These are phyloP conservation scores for Cytospora paraplurivora DNA, from an alignment of 2,329 filamentous ascomycete genomes.

Conservation along the genomic window DNA sequence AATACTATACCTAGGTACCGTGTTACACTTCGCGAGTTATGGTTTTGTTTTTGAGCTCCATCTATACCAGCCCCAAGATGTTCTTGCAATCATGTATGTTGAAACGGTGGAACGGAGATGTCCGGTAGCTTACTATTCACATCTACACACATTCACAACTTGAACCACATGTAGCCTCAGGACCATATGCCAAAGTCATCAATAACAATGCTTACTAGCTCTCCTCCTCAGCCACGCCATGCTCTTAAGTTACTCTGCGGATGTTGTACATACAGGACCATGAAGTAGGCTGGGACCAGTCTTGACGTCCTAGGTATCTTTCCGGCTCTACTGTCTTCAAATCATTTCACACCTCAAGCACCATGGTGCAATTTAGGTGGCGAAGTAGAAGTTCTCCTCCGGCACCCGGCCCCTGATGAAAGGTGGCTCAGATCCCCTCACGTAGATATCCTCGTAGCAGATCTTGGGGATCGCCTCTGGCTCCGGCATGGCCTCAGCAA, in stretches of 20 bases:
- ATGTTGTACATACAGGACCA: conserved; percentile 29
- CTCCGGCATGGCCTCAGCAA: conserved; percentile 82
- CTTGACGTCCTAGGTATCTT: conserved; percentile 3
- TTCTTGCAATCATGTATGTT: too few relatives aligned
- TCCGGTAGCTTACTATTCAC: neutral
- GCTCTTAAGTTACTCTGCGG: conserved; percentile 22
- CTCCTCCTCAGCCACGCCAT: conserved; percentile 15
- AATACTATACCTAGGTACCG: too few relatives aligned
- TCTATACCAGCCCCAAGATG: too few relatives aligned
- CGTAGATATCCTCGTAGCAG: conserved; percentile 96
- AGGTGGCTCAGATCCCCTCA: conserved; percentile 80
- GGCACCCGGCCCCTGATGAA: conserved; percentile 85
- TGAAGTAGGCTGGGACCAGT: conserved; percentile 7
- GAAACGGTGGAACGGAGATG: neutral
- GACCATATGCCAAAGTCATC: conserved; percentile 6
- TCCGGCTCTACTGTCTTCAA: conserved; percentile 27
- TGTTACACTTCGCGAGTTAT: too few relatives aligned
- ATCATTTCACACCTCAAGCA: conserved; percentile 9
- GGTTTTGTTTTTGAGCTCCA: too few relatives aligned
- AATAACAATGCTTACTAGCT: conserved; percentile 14
- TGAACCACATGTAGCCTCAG: neutral
- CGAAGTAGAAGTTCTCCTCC: conserved; percentile 96
- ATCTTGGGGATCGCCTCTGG: conserved; percentile 81
- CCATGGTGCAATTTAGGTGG: conserved; percentile 36
- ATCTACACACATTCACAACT: neutral